Conservation (phyloP, 371 early-diverging fungal species). For the Thermomucor indicae-seudaticae region DNA sequence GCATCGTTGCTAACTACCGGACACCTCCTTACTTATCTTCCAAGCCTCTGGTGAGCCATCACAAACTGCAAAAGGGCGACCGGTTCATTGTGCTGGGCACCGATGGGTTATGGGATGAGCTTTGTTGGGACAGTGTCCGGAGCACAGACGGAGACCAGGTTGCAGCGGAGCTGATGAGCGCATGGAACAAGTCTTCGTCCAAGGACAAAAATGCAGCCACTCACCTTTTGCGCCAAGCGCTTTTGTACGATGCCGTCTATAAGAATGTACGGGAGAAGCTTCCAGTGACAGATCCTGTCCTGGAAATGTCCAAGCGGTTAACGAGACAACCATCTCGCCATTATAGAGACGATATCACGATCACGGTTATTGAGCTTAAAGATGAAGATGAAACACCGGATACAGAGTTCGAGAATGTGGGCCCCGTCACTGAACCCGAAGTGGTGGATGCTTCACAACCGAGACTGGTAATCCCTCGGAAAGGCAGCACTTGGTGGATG, state of each 20-base stretch:
- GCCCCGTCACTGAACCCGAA: slow-evolving; percentile 22
- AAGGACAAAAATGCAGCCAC: slow-evolving; percentile 81
- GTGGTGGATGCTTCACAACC: slow-evolving; percentile 24
- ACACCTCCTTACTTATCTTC: slow-evolving; percentile 96
- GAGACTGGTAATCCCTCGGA: slow-evolving; percentile 15
- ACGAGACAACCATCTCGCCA: slow-evolving; percentile 53
- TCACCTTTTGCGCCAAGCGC: slow-evolving; percentile 77
- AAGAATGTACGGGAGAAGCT: slow-evolving; percentile 28
- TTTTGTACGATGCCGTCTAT: slow-evolving; percentile 42
- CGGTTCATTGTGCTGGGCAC: slow-evolving; percentile 85
- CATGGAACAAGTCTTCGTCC: slow-evolving; percentile 11
- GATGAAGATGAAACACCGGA: slow-evolving; percentile 1
- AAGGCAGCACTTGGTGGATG: slow-evolving; percentile 26
- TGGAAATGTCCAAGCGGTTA: slow-evolving; percentile 42
- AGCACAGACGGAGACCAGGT: slow-evolving; percentile 34
- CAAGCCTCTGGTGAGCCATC: slow-evolving; percentile 75
- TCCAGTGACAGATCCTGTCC: slow-evolving; percentile 20
- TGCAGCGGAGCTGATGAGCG: slow-evolving; percentile 32
- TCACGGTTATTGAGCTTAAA: slow-evolving; percentile 77
- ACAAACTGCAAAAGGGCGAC: slow-evolving; percentile 65
- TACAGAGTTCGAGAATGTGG: slow-evolving; percentile 12
- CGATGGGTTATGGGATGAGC: slow-evolving; percentile 92
- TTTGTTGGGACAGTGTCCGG: slow-evolving; percentile 68
- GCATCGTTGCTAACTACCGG: slow-evolving; percentile 60
- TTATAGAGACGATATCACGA: slow-evolving; percentile 95